phyloP scores from a whole-genome alignment of 768 basidiomycete species.

The Boletellus ananiceps region DNA sequence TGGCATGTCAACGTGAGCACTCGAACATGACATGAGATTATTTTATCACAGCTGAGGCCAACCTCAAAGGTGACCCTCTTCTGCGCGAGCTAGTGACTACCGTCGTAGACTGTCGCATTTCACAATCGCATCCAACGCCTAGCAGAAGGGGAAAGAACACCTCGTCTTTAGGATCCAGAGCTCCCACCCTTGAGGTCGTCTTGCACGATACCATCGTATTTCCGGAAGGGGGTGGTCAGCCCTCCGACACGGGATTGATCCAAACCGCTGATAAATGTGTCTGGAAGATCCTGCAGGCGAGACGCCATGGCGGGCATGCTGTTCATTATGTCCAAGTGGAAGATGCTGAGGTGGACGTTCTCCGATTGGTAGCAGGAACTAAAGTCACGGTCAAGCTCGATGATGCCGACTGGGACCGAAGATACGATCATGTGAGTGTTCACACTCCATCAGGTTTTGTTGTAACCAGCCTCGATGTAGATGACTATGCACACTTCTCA shows the following conservation, averaged over 20 bases:
- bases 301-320: constrained; percentile 67
- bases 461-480: constrained; percentile 31
- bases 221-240: constrained; percentile 82
- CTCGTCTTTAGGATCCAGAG: constrained; percentile 39
- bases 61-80: constrained; percentile 60
- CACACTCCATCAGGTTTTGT: not conserved
- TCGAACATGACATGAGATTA: constrained; percentile 1
- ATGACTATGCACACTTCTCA: constrained; percentile 86
- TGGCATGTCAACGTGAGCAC: constrained; percentile 70
- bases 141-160: constrained; percentile 49
- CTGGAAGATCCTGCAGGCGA: constrained; percentile 62
- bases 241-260: constrained; percentile 65
- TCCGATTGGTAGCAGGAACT: constrained; percentile 48
- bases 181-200: constrained; percentile 57
- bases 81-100: constrained; percentile 53
- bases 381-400: constrained; percentile 52
- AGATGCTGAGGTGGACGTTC: constrained; percentile 38
- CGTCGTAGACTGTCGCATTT: constrained; percentile 48
- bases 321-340: constrained; percentile 62
- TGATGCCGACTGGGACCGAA: constrained; percentile 54
- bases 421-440: constrained; percentile 66
- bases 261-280: constrained; percentile 38
- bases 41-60: constrained; percentile 7
- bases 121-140: constrained; percentile 38
- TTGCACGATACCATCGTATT: constrained; percentile 77